Evolutionary conservation across 495 filamentous ascomycete genomes (phyloP).

Genomic region (Usnea hakonensis): DNA sequence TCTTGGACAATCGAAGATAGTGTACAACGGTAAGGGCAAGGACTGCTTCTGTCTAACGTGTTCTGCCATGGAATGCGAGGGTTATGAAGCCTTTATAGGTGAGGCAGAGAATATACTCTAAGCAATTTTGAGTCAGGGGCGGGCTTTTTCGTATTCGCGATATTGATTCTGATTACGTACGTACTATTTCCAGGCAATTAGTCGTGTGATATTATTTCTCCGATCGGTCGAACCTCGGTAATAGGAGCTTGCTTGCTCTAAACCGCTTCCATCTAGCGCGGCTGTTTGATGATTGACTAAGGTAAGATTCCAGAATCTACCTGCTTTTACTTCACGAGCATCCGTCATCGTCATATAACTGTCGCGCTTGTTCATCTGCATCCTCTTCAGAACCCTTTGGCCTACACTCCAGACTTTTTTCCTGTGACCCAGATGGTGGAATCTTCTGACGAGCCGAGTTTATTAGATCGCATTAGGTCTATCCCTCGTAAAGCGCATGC

Average conservation of each 20-base stretch:
- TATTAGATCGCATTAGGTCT: conserved; percentile 53
- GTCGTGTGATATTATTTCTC: too few species aligned
- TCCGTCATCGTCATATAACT: too few species aligned
- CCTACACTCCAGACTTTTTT: conserved; percentile 1
- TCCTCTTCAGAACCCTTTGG: not conserved
- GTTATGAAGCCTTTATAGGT: not conserved
- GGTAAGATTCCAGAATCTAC: too few species aligned
- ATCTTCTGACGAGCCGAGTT: conserved; percentile 45
- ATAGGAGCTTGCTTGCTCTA: too few species aligned
- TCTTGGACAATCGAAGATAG: not conserved
- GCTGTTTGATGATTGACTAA: not conserved
- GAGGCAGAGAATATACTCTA: too few species aligned
- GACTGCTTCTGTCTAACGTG: not conserved
- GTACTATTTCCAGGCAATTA: too few species aligned
- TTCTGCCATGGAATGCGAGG: not conserved
- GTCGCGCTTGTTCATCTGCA: conserved; percentile 6
- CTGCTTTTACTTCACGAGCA: too few species aligned
- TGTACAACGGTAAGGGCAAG: not conserved
- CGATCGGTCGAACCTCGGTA: too few species aligned
- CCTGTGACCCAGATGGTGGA: conserved; percentile 53
- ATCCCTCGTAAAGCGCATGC: conserved; percentile 50
- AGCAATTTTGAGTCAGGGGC: too few species aligned
- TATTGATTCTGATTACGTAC: not conserved
- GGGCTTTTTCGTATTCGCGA: conserved; percentile 2
- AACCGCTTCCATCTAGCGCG: not conserved